Percentiles rank a stretch among this genome's conserved stretches.
These are phyloP conservation scores for Phytopythium mirpurense DNA, from an alignment of 352 stramenopile genomes.

Conservation along the genomic window DNA sequence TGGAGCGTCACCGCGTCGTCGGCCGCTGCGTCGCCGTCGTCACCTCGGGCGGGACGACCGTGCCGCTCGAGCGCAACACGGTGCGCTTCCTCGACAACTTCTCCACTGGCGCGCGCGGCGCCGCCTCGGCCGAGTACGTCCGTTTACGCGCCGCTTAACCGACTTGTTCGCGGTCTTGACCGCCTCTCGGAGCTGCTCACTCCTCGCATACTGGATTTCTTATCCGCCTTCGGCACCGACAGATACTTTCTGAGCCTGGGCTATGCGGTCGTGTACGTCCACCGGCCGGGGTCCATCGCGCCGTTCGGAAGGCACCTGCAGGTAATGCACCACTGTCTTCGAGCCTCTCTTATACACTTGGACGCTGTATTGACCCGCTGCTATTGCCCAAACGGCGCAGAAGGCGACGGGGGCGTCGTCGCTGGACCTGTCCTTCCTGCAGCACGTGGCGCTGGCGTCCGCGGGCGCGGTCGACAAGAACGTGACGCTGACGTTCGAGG, in stretches of 20 bases:
- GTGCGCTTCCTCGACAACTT: conserved; percentile 99
- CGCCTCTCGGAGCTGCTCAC: background rate
- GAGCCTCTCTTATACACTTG: background rate
- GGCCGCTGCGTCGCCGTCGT: conserved; percentile 90
- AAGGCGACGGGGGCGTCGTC: conserved; percentile 31
- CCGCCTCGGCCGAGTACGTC: conserved; percentile 66
- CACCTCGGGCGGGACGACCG: conserved; percentile 93
- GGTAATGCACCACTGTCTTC: conserved; percentile 5
- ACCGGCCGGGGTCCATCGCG: conserved; percentile 80
- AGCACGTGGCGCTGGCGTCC: conserved; percentile 32
- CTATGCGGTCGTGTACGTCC: conserved; percentile 97
- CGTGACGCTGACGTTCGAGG: conserved; percentile 28
- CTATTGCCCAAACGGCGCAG: too few species aligned
- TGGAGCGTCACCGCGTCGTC: conserved; percentile 56
- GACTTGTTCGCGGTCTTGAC: background rate
- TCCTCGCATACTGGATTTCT: background rate
- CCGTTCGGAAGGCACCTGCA: conserved; percentile 83
- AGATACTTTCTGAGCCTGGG: conserved; percentile 90
- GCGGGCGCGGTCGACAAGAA: conserved; percentile 20
- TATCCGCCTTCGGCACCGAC: conserved; percentile 12
- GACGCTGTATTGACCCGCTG: too few species aligned
- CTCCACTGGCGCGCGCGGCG: conserved; percentile 90
- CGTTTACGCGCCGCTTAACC: background rate
- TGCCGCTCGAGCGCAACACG: conserved; percentile 92
- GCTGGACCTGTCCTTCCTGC: conserved; percentile 69